Percentiles rank a stretch among this genome's conserved stretches.
phyloP scores from a whole-genome alignment of 2,329 filamentous ascomycete genomes.

The Scolecobasidium constrictum region DNA sequence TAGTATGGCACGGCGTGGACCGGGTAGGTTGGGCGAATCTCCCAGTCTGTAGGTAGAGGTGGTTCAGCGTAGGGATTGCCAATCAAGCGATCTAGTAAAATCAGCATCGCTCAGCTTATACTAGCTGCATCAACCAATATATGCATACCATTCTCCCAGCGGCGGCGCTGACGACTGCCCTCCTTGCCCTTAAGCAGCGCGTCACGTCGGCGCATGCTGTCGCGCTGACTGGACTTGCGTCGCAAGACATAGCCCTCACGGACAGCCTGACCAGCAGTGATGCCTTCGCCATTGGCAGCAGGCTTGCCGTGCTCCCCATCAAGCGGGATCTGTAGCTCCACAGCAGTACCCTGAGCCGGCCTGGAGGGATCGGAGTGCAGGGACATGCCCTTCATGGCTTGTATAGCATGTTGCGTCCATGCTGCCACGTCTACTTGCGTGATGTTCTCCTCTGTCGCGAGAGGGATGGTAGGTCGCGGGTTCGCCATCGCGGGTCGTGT shows the following conservation, averaged over 20 bases:
- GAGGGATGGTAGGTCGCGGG: not conserved
- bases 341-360: conserved; percentile 41
- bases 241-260: conserved; percentile 37
- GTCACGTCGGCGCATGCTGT: conserved; percentile 58
- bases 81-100: conserved; percentile 61
- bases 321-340: conserved; percentile 63
- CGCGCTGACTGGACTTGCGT: conserved; percentile 44
- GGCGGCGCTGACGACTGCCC: conserved; percentile 70
- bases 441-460: not conserved
- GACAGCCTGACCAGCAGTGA: conserved; percentile 33
- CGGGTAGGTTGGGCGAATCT: conserved; percentile 69
- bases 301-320: conserved; percentile 40
- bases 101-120: conserved; percentile 2
- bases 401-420: conserved; percentile 37
- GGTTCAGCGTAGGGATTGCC: conserved; percentile 79
- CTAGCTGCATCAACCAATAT: not conserved
- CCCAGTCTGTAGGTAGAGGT: conserved; percentile 73
- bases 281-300: conserved; percentile 17
- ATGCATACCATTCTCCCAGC: conserved; percentile 82
- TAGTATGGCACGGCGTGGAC: conserved; percentile 77
- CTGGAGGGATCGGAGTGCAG: conserved; percentile 19
- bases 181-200: conserved; percentile 80
- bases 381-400: conserved; percentile 28
- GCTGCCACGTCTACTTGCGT: conserved; percentile 32
- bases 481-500: conserved; percentile 6